Evolutionary conservation across 1,284 basidiomycete genomes (phyloP), one percentile per base, ranked within the genome.

Genomic region (Ganoderma boninense): DNA sequence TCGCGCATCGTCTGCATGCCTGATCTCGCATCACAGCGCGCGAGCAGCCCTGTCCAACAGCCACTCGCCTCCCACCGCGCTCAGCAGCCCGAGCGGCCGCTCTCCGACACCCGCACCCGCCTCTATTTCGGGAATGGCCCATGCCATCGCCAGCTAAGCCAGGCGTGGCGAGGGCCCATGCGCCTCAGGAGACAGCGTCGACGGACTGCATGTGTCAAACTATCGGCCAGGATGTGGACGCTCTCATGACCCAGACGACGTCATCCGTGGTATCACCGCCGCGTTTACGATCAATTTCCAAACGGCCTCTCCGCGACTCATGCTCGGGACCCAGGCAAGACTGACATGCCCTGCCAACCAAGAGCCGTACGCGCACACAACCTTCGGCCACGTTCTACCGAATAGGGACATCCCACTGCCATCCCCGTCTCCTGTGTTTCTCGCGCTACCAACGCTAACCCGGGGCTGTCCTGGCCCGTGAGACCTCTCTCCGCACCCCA

Each of bases 211-310:
- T 57, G 54, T 57, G 54, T 57, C 32, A 29, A 57, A 32, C 49
- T 52, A 52, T 14, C 11, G 49, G 23, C 11, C 49, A 57, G 29
- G 54, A 57, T 14, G 23, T 57, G 38, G n/a, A 42, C 60, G 60
- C 38, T 23, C 40, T 62, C 60, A 40, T 62, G 60, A 62, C 40
- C 13, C 11, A 20, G 23, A 40, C 40, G 40, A 62, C 60, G 60
- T 62, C 60, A 62, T 62, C 40, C 40, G 60, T 38, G 59, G 59
- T 60, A 60, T 38, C 38, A 35, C 23, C 49, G 49, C 23, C 49
- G 49, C 49, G 49, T 52, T 26, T 26, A 52, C 49, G 49, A 52
- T 52, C 49, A 52, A 52, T 52, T 52, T 52, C 49, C 49, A 52
- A 43, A 52, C 49, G 49, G 23, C 49, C 49, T 52, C 49, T 52